phyloP scores from a whole-genome alignment of 345 rosid genomes.

The Kandelia obovata region DNA sequence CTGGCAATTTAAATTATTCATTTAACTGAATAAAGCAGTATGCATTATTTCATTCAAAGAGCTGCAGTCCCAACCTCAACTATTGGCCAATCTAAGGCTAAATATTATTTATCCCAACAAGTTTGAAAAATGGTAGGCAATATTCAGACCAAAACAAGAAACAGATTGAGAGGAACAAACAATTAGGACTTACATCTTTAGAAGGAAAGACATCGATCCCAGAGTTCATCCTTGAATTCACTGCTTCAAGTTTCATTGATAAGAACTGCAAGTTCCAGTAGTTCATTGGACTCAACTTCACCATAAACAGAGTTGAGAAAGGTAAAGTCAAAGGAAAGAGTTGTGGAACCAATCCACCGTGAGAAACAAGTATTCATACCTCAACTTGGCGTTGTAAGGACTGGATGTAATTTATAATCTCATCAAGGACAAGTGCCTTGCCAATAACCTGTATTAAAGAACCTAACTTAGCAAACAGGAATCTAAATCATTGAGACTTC shows the following conservation, averaged over 20 bases:
- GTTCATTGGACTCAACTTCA: conserved; percentile 11
- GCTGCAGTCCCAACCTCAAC: neutral
- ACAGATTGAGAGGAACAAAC: neutral
- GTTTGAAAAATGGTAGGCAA: neutral
- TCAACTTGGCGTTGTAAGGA: conserved; percentile 87
- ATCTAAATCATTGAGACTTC: neutral
- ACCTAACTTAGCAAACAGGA: conserved; percentile 8
- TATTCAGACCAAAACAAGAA: neutral
- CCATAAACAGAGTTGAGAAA: neutral
- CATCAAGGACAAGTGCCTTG: conserved; percentile 86
- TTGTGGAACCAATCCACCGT: neutral
- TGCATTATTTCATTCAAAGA: neutral
- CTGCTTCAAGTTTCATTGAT: conserved; percentile 92
- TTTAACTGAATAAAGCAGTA: neutral
- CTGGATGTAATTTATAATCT: conserved; percentile 88
- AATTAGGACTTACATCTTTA: conserved; percentile 53
- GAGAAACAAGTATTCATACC: conserved; percentile 36
- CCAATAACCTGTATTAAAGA: conserved; percentile 66
- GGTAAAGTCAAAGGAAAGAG: neutral
- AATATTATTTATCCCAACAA: neutral
- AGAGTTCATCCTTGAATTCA: conserved; percentile 62
- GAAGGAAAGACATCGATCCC: conserved; percentile 63
- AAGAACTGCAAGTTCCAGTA: conserved; percentile 57
- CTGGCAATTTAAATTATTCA: neutral
- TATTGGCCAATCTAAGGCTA: neutral